Conservation (phyloP, 2,329 filamentous ascomycete species). For the Exophiala sideris region DNA sequence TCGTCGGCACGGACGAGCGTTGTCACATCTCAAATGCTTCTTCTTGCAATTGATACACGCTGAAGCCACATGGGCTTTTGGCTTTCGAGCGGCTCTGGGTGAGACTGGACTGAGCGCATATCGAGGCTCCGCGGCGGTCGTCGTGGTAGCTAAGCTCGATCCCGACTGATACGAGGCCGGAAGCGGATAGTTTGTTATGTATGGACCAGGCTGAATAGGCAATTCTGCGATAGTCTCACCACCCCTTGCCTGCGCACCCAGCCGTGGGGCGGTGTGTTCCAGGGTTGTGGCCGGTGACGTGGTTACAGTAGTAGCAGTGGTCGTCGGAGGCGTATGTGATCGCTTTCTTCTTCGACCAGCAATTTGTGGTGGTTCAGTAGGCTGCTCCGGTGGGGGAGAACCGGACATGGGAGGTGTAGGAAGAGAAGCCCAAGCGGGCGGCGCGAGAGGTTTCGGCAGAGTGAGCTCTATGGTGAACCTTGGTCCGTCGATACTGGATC, state of each 20-base stretch:
- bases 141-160: slow-evolving; percentile 12
- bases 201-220: slow-evolving; percentile 11
- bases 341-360: slow-evolving; percentile 33
- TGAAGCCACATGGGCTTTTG: slow-evolving; percentile 48
- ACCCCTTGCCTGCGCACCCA: slow-evolving; percentile 15
- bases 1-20: slow-evolving; percentile 44
- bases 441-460: slow-evolving; percentile 26
- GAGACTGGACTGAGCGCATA: slow-evolving; percentile 27
- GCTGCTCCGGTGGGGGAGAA: slow-evolving; percentile 38
- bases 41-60: slow-evolving; percentile 50
- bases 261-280: slow-evolving; percentile 21
- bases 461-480: slow-evolving; percentile 30
- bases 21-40: slow-evolving; percentile 47
- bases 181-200: slow-evolving; percentile 17
- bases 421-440: slow-evolving; percentile 39
- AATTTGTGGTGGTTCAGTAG: slow-evolving; percentile 37
- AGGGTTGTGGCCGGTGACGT: slow-evolving; percentile 16
- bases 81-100: slow-evolving; percentile 42
- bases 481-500: slow-evolving; percentile 30
- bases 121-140: slow-evolving; percentile 25
- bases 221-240: slow-evolving; percentile 16
- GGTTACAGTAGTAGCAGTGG: slow-evolving; percentile 17
- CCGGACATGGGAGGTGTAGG: slow-evolving; percentile 44
- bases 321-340: slow-evolving; percentile 31
- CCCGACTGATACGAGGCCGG: slow-evolving; percentile 16